These are phyloP conservation scores for Tylopilus felleus DNA, from an alignment of 768 basidiomycete species.

Conservation along the genomic window DNA sequence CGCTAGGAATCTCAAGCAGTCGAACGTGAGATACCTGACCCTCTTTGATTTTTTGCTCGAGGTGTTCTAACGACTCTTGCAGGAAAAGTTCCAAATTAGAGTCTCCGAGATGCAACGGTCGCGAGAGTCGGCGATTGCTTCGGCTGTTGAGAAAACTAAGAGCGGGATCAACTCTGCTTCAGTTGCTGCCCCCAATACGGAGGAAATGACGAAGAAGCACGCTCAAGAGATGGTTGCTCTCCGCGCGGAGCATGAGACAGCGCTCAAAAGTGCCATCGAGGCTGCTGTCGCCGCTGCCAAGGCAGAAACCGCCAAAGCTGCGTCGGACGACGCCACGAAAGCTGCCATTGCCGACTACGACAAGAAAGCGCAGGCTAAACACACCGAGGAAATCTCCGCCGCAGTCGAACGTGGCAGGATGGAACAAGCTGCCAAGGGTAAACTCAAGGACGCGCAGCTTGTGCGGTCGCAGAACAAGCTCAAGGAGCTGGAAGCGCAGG, in stretches of 20 bases:
- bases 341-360: constrained; percentile 50
- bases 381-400: constrained; percentile 54
- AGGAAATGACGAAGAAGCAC: constrained; percentile 51
- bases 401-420: constrained; percentile 69
- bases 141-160: constrained; percentile 56
- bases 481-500: constrained; percentile 66
- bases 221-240: constrained; percentile 56
- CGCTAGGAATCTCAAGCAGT: constrained; percentile 36
- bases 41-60: neutral
- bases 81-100: constrained; percentile 64
- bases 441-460: constrained; percentile 71
- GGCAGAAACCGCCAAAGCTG: constrained; percentile 26
- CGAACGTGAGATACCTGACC: constrained; percentile 22
- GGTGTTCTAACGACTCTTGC: constrained; percentile 8
- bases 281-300: constrained; percentile 44
- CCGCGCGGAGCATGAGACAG: constrained; percentile 52
- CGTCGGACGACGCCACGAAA: constrained; percentile 36
- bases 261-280: constrained; percentile 52
- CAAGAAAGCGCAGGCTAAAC: constrained; percentile 43
- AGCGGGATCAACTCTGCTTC: constrained; percentile 37
- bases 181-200: constrained; percentile 20
- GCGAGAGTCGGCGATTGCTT: constrained; percentile 50
- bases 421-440: constrained; percentile 58
- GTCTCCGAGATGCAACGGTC: constrained; percentile 51
- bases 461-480: constrained; percentile 55